Evolutionary conservation across 2,329 filamentous ascomycete species (phyloP).

Genomic region (Monosporascus ibericus): DNA sequence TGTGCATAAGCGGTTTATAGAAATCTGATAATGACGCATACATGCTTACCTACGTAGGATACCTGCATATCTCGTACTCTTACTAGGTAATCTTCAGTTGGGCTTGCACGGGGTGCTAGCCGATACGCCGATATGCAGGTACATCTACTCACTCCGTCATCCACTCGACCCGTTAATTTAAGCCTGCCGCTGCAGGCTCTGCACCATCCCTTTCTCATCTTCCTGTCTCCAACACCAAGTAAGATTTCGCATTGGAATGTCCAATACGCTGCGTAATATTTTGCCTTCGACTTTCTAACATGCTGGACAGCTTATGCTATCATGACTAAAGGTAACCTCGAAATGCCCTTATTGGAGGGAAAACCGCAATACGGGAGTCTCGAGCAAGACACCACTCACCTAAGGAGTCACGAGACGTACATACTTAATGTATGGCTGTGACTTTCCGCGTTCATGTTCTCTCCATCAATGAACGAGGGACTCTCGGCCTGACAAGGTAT

Average conservation of each 20-base stretch:
- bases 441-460: not conserved
- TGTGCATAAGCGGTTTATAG: not conserved
- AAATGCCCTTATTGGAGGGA: no score
- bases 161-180: not conserved
- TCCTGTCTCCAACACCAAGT: not conserved
- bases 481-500: no score
- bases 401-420: not conserved
- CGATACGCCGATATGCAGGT: conserved; percentile 29
- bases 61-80: no score
- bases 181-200: not conserved
- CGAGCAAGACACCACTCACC: not conserved
- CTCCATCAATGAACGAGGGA: not conserved
- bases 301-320: not conserved
- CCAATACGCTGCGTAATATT: not conserved
- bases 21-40: no score
- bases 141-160: conserved; percentile 16
- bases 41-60: no score
- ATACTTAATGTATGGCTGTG: not conserved
- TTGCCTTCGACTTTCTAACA: not conserved
- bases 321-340: not conserved
- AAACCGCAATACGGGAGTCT: not conserved
- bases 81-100: not conserved
- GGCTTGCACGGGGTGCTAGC: conserved; percentile 10
- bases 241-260: not conserved
- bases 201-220: not conserved